Evolutionary conservation across 306 rosid genomes (phyloP).

Genomic region (Quercus cerris): DNA sequence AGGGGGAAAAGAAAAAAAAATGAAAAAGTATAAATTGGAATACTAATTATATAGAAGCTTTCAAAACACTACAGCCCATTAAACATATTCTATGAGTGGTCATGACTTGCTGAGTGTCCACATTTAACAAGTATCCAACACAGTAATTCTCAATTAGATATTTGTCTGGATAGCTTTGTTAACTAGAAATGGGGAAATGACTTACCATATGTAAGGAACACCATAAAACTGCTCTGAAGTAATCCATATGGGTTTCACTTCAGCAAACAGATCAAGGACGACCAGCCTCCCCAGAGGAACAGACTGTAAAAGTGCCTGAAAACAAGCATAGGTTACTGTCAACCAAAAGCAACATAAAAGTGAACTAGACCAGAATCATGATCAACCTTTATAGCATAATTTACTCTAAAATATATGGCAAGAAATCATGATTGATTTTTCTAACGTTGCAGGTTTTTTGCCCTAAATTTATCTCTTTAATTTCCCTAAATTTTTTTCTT

Average conservation of each 20-base stretch:
- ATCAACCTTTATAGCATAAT: not conserved
- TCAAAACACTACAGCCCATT: not conserved
- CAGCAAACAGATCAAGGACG: conserved; percentile 87
- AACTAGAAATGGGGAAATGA: conserved; percentile 21
- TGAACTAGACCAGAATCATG: not conserved
- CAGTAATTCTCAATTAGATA: not conserved
- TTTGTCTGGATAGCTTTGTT: not conserved
- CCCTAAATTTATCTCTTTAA: not conserved
- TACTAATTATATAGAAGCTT: not conserved
- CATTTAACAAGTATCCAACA: not conserved
- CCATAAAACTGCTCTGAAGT: conserved; percentile 84
- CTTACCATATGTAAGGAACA: conserved; percentile 91
- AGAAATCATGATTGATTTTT: not conserved
- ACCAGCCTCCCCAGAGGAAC: conserved; percentile 84
- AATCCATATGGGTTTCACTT: conserved; percentile 87
- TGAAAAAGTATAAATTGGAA: not conserved
- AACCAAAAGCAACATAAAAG: conserved; percentile 9
- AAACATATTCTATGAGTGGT: not conserved
- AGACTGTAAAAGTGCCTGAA: conserved; percentile 85
- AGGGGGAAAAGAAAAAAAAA: conserved; percentile 8
- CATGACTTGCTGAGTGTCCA: not conserved
- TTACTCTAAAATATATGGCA: not conserved
- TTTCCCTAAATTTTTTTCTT: too few species aligned
- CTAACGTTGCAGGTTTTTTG: not conserved
- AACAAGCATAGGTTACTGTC: conserved; percentile 18